phyloP scores from a whole-genome alignment of 2,329 filamentous ascomycete genomes.

The Sporothrix variecibatus region DNA sequence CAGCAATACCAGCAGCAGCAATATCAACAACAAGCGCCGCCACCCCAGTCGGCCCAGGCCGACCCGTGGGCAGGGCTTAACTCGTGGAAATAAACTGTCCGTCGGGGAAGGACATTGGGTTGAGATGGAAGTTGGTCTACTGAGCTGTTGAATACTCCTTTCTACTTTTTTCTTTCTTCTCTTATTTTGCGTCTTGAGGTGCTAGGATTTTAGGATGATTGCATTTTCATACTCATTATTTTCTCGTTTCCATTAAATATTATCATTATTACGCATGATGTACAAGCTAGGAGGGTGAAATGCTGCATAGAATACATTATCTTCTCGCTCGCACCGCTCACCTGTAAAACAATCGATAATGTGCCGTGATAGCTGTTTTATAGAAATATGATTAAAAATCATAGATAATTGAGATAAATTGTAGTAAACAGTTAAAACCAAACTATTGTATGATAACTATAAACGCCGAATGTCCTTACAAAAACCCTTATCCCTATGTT shows the following conservation, averaged over 20 bases:
- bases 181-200: not conserved
- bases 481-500: too few relatives aligned
- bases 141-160: not conserved
- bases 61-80: conserved; percentile 57
- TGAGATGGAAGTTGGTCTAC: too few relatives aligned
- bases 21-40: conserved; percentile 41
- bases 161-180: not conserved
- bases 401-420: not conserved
- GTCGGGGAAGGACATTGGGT: not conserved
- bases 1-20: conserved; percentile 37
- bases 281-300: not conserved
- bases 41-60: conserved; percentile 42
- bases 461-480: too few relatives aligned
- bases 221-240: not conserved
- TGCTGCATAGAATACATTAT: conserved; percentile 6
- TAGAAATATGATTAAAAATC: not conserved
- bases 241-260: not conserved
- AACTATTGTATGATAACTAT: too few relatives aligned
- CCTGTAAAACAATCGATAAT: too few relatives aligned
- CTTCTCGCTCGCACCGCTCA: not conserved
- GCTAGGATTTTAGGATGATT: not conserved
- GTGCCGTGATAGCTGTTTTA: not conserved
- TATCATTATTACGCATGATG: conserved; percentile 1
- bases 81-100: conserved; percentile 48
- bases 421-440: too few relatives aligned